A percentile compares a stretch with the other conserved stretches of the same genome.
phyloP scores from a whole-genome alignment of 1,284 basidiomycete genomes.

The Flammula alnicola region DNA sequence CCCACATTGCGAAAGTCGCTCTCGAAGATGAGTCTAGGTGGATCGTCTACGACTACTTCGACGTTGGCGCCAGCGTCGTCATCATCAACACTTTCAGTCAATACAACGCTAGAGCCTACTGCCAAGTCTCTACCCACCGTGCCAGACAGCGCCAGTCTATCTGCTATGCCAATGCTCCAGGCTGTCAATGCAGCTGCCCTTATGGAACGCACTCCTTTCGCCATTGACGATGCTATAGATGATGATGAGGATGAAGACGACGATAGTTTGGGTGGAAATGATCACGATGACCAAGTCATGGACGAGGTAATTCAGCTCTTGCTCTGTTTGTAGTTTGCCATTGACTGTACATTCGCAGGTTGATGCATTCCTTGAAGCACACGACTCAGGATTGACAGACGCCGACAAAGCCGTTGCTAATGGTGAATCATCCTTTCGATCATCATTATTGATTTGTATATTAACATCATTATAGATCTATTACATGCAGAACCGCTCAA shows the following conservation, averaged over 20 bases:
- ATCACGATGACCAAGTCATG: constrained; percentile 82
- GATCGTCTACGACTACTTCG: constrained; percentile 29
- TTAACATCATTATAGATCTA: constrained; percentile 49
- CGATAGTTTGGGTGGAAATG: constrained; percentile 55
- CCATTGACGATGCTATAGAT: constrained; percentile 90
- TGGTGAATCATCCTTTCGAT: constrained; percentile 48
- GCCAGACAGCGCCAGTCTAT: constrained; percentile 44
- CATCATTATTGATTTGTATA: neutral
- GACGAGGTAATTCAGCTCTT: constrained; percentile 65
- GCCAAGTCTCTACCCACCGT: constrained; percentile 31
- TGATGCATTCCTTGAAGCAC: constrained; percentile 90
- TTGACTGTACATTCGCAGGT: constrained; percentile 48
- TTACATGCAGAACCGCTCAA: constrained; percentile 49
- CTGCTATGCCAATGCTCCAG: constrained; percentile 69
- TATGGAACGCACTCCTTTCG: constrained; percentile 90
- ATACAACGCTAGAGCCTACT: constrained; percentile 35
- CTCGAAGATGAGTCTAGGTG: constrained; percentile 56
- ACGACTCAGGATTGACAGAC: constrained; percentile 85
- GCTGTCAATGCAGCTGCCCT: constrained; percentile 84
- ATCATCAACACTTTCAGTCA: constrained; percentile 44
- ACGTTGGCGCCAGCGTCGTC: constrained; percentile 35
- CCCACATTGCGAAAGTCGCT: constrained; percentile 64
- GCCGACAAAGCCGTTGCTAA: constrained; percentile 85
- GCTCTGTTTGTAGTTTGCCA: neutral
- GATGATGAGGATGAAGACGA: constrained; percentile 77